Evolutionary conservation across 2,329 filamentous ascomycete genomes (phyloP), one percentile per base, ranked within the genome.

Genomic region (Hymenoscyphus infarciens): DNA sequence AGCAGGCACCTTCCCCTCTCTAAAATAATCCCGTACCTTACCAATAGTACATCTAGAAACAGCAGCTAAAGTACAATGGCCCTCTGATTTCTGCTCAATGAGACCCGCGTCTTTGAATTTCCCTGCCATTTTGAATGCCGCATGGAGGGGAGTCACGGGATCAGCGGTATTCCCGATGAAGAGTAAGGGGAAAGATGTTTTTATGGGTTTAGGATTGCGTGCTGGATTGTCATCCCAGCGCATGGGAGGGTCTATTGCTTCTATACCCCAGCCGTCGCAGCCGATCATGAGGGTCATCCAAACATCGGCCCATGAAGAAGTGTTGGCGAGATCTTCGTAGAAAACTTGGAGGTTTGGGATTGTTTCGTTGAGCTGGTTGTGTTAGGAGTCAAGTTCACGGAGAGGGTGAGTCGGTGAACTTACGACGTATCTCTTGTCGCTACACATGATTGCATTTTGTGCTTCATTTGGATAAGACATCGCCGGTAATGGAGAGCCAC

Each of bases 141-240:
- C 68, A 2, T 57, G 54, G 13, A 77, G 64, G 11, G 76, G 75
- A 6, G 76, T 75, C n/a, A 78, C 66, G 13, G 75, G 74, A 61
- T 78, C 77, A 39, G 73, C 66, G 3, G 74, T 77, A 33, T 77
- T 79, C 57, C 75, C 75, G 33, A 76, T 53, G 63, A 78, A 77
- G 6, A 79, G 68, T 35, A 78, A 70, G 13, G 77, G 77, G 61
- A 76, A 77, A 6, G 74, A 68, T 11, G 73, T 76, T 11, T 71
- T 72, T 39, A 73, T 72, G 16, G 69, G 68, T n/a, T 69, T 67
- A 5, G 62, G 64, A 10, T 65, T 66, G 27, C 70, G 63, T 2
- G 66, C 60, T 16, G 70, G 70, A 45, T 72, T 66, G 29, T 71
- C 67, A 38, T 71, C 70, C 71, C 71, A 72, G 11, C 64, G 57